These are phyloP conservation scores for Xylaria sp. DNA, from an alignment of 2,329 filamentous ascomycete genomes.

Conservation along the genomic window DNA sequence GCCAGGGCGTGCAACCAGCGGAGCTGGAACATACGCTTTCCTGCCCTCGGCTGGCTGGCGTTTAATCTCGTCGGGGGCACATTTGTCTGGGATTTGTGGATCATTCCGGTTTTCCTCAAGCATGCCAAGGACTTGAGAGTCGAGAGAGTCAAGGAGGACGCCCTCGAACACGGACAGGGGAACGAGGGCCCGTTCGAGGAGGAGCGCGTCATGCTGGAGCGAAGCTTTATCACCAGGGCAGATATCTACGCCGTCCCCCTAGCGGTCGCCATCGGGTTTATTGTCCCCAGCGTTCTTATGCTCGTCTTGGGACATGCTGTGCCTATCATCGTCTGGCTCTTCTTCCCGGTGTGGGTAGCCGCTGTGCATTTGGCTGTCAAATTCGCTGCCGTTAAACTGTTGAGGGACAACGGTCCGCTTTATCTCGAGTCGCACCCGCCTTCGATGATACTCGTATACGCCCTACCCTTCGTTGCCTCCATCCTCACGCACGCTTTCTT, in stretches of 20 bases:
- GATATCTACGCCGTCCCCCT: slow-evolving; percentile 68
- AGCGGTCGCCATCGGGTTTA: slow-evolving; percentile 59
- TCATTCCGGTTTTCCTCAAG: slow-evolving; percentile 60
- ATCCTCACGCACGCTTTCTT: slow-evolving; percentile 55
- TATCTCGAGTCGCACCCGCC: slow-evolving; percentile 57
- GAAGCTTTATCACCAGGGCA: slow-evolving; percentile 54
- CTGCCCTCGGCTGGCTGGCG: slow-evolving; percentile 56
- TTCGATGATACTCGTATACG: slow-evolving; percentile 56
- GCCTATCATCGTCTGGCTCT: slow-evolving; percentile 59
- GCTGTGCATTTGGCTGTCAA: slow-evolving; percentile 53
- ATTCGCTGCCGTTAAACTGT: slow-evolving; percentile 40
- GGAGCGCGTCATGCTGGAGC: slow-evolving; percentile 34
- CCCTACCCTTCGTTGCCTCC: slow-evolving; percentile 57
- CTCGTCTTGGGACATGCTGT: slow-evolving; percentile 53
- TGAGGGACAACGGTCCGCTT: slow-evolving; percentile 46
- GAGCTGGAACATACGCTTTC: slow-evolving; percentile 48
- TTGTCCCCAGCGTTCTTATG: slow-evolving; percentile 59
- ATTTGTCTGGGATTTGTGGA: slow-evolving; percentile 62
- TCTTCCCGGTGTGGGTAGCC: slow-evolving; percentile 62
- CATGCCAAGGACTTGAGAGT: slow-evolving; percentile 51
- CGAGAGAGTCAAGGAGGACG: slow-evolving; percentile 34
- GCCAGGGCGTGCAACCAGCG: slow-evolving; percentile 54
- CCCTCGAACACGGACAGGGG: neutral
- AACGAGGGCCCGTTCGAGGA: slow-evolving; percentile 5
- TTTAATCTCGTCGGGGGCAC: slow-evolving; percentile 61